phyloP scores from a whole-genome alignment of 306 rosid genomes.

The Dalbergia oliveri region DNA sequence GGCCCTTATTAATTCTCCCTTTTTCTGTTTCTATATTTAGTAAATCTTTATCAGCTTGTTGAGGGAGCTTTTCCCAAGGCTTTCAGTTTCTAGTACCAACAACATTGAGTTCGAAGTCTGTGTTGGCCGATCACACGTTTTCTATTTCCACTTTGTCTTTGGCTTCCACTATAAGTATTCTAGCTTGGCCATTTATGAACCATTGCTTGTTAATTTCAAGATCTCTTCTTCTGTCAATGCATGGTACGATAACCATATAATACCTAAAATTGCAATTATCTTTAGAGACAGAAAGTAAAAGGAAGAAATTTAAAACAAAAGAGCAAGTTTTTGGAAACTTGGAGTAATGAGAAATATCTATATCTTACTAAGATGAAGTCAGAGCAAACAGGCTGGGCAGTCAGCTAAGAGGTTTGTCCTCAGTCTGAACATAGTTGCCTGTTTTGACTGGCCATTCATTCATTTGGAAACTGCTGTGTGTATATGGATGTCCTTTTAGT shows the following conservation, averaged over 20 bases:
- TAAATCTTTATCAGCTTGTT: conserved; percentile 31
- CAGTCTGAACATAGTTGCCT: not conserved
- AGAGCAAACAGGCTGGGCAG: too few species aligned
- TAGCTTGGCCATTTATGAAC: conserved; percentile 19
- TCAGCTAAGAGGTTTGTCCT: too few species aligned
- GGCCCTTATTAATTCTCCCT: not conserved
- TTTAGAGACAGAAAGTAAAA: not conserved
- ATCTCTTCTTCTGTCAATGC: not conserved
- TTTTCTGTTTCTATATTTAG: conserved; percentile 49
- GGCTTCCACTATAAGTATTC: not conserved
- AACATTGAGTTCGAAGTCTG: conserved; percentile 30
- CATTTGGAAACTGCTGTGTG: conserved; percentile 1
- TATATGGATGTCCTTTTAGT: too few species aligned
- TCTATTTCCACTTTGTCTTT: not conserved
- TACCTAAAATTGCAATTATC: not conserved
- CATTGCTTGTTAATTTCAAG: not conserved
- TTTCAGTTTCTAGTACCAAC: conserved; percentile 35
- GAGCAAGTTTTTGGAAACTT: not conserved
- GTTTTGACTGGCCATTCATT: conserved; percentile 22
- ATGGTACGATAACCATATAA: not conserved
- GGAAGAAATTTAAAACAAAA: not conserved
- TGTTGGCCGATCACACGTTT: conserved; percentile 20
- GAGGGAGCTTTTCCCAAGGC: conserved; percentile 39
- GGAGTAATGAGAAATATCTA: not conserved
- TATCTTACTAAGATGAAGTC: not conserved